Evolutionary conservation across 2,329 filamentous ascomycete species (phyloP), one percentile per base, ranked within the genome.

Genomic region (Arachnomyces sp.): DNA sequence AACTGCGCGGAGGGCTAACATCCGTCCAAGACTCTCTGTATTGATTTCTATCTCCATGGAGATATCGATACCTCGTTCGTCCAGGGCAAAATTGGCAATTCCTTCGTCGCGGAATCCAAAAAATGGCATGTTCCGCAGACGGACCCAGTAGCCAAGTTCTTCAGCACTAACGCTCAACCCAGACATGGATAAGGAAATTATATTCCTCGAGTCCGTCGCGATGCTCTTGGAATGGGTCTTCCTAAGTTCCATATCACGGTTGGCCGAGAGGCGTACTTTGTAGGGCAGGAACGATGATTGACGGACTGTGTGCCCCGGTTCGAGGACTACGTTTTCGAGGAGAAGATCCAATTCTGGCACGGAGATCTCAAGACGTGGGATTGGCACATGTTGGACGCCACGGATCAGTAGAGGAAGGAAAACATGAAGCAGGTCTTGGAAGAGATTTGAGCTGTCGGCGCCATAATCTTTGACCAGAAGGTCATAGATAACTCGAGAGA

Each of bases 61-160:
- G 36, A 96, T 76, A 58, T 95, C 90, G 43, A 95, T 79, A 13
- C 90, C 90, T 14, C 84, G 77, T 50, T 90, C 80, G 59, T 95
- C 90, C 4, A 96, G 76, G 33, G 78, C 77, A 61, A 96, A 88
- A 20, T 82, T 86, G 4, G 84, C 86, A 35, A 95, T 84, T 3
- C 90, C 90, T 58, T 88, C 76, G 53, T 94, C 88, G 2, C 78
- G 76, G 20, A 94, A 71, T 16, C 79, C 79, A 36, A 94, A 69
- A 2, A 93, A 53, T 6, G 50, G 59, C 2, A 85, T 81, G 11
- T 79, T 78, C 58, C 92, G 89, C 0, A 84, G 73, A 7, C 84
- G 82, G 25, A 95, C 68, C 79, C 89, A 93, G 66, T 89, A 96
- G 16, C 90, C 90, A 25, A 96, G 71, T 46, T 95, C 88, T 16